Conservation (phyloP, 2,329 filamentous ascomycete species). For the Epicoccum sorghinum region DNA sequence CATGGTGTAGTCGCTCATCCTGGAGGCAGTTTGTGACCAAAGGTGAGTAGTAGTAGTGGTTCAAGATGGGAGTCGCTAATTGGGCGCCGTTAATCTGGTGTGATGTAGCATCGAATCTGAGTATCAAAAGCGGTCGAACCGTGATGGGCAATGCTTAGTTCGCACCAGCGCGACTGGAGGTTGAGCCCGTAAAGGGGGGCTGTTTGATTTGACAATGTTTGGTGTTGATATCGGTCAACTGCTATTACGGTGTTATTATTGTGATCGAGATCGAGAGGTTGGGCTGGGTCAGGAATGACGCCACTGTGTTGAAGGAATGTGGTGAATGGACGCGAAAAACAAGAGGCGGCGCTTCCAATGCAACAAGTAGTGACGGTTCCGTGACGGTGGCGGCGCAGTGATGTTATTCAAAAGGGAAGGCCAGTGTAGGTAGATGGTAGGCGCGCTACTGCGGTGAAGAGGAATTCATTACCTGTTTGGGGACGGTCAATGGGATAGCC, state of each 20-base stretch:
- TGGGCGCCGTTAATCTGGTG: slow-evolving; percentile 31
- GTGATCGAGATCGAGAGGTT: slow-evolving; percentile 28
- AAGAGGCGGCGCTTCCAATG: slow-evolving; percentile 37
- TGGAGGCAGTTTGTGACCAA: slow-evolving; percentile 8
- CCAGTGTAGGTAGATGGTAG: not conserved
- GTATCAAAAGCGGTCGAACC: slow-evolving; percentile 18
- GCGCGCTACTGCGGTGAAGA: slow-evolving; percentile 6
- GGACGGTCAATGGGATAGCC: slow-evolving; percentile 23
- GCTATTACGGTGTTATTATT: slow-evolving; percentile 34
- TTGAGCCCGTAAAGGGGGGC: slow-evolving; percentile 5
- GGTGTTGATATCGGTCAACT: slow-evolving; percentile 24
- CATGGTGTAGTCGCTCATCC: slow-evolving; percentile 38
- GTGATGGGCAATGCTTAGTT: slow-evolving; percentile 6
- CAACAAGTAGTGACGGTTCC: slow-evolving; percentile 12
- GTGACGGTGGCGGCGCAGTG: slow-evolving; percentile 14
- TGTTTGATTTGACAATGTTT: slow-evolving; percentile 4
- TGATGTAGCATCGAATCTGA: slow-evolving; percentile 38
- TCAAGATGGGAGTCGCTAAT: slow-evolving; percentile 28
- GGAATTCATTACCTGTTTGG: slow-evolving; percentile 28
- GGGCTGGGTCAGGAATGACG: slow-evolving; percentile 33
- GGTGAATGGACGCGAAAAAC: slow-evolving; percentile 31
- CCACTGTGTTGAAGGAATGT: slow-evolving; percentile 34
- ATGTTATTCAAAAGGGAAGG: slow-evolving; percentile 4
- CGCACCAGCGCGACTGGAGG: not conserved
- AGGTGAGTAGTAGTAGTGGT: slow-evolving; percentile 8